Evolutionary conservation across 306 rosid genomes (phyloP), one percentile per base, ranked within the genome.

Genomic region (Rosa persica): DNA sequence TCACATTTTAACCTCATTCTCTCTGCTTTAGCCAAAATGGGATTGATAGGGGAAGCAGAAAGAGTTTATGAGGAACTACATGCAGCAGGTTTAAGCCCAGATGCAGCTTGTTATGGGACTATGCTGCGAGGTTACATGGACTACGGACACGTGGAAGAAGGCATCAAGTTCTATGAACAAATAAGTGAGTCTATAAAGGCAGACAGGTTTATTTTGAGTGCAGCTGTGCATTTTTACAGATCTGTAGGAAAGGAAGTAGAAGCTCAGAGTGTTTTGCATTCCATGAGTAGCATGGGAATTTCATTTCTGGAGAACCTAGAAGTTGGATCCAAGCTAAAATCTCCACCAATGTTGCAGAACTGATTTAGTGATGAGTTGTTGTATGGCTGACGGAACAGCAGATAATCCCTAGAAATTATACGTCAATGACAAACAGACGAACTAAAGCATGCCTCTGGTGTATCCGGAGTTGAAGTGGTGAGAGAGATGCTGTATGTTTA

Each of bases 121-220:
- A 82, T 94, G 88, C 38, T 94, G 81, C 88, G 90, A 74, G 97
- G 98, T 73, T 92, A 90, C 84, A 74, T 94, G 87, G 89, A 90
- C 72, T 86, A 86, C 48, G 89, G 91, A 44, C 81, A 12, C 62
- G 86, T 88, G 61, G 82, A 82, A 82, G 90, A 87, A 81, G 98
- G 98, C 64, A 88, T 88, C 77, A 64, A 76, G 54, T 88, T 92
- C 75, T 89, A 87, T 11, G 93, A 92, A 85, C 82, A 85, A 34
- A 68, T 90, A 74, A 70, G 78, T 40, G 80, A 85, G 66, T 84
- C 78, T 72, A 71, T 71, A 62, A 81, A 80, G 70, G 81, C 85
- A 23, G 97, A 94, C 85, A 79, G 80, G 85, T 94, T 89, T 79
- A 84, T 92, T 74, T 67, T 86, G 91, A 94, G 97, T 85, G 93